These are phyloP conservation scores for Aureobasidium lini DNA, from an alignment of 2,329 filamentous ascomycete species.

Conservation along the genomic window DNA sequence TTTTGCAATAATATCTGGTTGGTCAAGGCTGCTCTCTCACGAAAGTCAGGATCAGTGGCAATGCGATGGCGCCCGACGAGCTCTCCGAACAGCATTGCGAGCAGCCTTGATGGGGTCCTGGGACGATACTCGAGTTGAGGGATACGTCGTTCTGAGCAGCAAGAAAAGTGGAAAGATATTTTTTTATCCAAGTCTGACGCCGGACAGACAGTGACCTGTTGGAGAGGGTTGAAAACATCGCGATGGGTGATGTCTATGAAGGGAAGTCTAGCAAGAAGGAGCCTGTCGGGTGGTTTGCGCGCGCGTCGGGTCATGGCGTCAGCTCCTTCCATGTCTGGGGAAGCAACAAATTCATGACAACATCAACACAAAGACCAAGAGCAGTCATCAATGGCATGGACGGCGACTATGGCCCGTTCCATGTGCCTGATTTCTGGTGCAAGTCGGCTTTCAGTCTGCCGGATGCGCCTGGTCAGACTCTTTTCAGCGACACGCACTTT, in stretches of 20 bases:
- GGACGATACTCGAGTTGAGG: too few relatives aligned
- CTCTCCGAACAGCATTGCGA: too few relatives aligned
- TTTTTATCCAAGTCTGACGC: too few relatives aligned
- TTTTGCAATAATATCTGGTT: too few relatives aligned
- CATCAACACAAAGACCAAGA: neutral
- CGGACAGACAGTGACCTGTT: too few relatives aligned
- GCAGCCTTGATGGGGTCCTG: too few relatives aligned
- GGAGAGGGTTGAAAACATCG: neutral
- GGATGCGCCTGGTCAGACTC: constrained; percentile 1
- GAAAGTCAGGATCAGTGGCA: neutral
- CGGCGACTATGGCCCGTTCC: constrained; percentile 18
- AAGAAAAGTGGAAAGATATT: too few relatives aligned
- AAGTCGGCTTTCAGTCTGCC: constrained; percentile 4
- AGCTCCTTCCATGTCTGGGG: neutral
- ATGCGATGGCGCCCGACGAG: neutral
- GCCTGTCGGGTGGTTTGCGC: neutral
- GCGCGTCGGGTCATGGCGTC: constrained; percentile 3
- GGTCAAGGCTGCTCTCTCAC: too few relatives aligned
- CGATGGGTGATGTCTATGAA: too few relatives aligned
- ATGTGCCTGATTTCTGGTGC: constrained; percentile 20
- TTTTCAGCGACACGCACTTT: constrained; percentile 12
- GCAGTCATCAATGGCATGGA: constrained; percentile 2
- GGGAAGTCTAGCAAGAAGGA: too few relatives aligned
- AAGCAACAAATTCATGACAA: neutral
- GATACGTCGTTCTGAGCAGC: too few relatives aligned